Evolutionary conservation across 75 land plant species (phyloP), one percentile per base, ranked within the genome.

Genomic region (Pinus tabuliformis): DNA sequence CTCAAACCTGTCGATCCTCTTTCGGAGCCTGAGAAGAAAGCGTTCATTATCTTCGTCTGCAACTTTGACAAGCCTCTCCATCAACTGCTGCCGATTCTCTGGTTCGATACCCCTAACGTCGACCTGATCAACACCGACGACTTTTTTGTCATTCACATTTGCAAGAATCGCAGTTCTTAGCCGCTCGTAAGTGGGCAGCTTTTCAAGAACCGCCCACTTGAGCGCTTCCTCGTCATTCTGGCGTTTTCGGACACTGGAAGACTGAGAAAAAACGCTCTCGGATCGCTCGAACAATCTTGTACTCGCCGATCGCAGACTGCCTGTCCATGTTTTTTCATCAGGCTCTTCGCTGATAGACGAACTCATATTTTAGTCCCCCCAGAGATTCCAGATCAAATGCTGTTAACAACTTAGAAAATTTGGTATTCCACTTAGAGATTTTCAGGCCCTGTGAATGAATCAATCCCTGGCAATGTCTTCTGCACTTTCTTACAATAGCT

Each of bases 31-130:
- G 33, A 0, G 1, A 33, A 33, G 33, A 33, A 33, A 33, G 33
- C 33, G 2, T 73, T 86, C 88, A 72, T 86, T 86, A 75, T 86
- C 88, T 15, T 83, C 73, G 22, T 86, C 85, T 7, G 82, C 77
- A 22, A 78, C 82, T 63, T 79, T 70, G 60, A 86, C 37, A 30
- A 86, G 80, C 52, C 78, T 83, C 16, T 86, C 85, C 21, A 86
- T 61, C 37, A 86, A 77, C n/a, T 73, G 59, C 73, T 83, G 85
- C 21, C 81, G 73, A 52, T 75, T 77, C 16, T 79, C 36, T 52
- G 39, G 79, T 28, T 78, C 60, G 0, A 86, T 54, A 59, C 77
- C 73, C 58, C 78, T 59, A 17, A 86, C 82, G 26, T 83, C 88
- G 8, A 86, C 75, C n/a, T 79, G 57, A n/a, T 73, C 54, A 42